phyloP scores from a whole-genome alignment of 2,329 filamentous ascomycete species.

The Monosporascus ibericus region DNA sequence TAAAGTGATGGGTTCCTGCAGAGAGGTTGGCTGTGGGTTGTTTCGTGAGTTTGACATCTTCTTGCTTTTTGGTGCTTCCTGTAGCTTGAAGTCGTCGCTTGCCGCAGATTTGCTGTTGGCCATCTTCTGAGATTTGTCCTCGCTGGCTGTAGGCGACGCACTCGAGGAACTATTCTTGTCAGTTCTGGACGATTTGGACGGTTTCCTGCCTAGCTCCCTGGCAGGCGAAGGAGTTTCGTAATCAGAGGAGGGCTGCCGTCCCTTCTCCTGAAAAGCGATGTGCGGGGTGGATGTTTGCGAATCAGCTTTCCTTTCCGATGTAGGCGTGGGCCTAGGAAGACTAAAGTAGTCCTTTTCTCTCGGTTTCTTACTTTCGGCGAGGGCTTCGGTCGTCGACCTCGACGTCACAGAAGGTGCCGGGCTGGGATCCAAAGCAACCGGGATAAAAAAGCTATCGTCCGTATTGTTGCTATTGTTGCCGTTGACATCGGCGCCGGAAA shows the following conservation, averaged over 20 bases:
- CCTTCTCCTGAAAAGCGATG: conserved; percentile 86
- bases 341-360: conserved; percentile 58
- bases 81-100: conserved; percentile 65
- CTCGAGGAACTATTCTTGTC: conserved; percentile 28
- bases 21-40: conserved; percentile 37
- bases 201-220: conserved; percentile 42
- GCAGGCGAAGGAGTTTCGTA: conserved; percentile 45
- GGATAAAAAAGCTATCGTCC: conserved; percentile 69
- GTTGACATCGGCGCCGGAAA: conserved; percentile 40
- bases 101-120: conserved; percentile 30
- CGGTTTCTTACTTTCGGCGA: conserved; percentile 37
- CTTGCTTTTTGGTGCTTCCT: conserved; percentile 69
- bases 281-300: conserved; percentile 66
- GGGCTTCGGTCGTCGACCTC: conserved; percentile 43
- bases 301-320: conserved; percentile 40
- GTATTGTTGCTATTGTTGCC: conserved; percentile 25
- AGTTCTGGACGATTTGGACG: conserved; percentile 37
- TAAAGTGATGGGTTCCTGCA: conserved; percentile 31
- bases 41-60: conserved; percentile 35
- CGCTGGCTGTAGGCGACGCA: conserved; percentile 23
- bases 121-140: conserved; percentile 34
- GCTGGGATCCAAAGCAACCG: conserved; percentile 67
- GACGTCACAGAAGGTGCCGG: conserved; percentile 52
- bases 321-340: conserved; percentile 31
- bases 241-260: conserved; percentile 57